Evolutionary conservation across 2,329 filamentous ascomycete species (phyloP), one percentile per base, ranked within the genome.

Genomic region (Sphaerulina populicola): DNA sequence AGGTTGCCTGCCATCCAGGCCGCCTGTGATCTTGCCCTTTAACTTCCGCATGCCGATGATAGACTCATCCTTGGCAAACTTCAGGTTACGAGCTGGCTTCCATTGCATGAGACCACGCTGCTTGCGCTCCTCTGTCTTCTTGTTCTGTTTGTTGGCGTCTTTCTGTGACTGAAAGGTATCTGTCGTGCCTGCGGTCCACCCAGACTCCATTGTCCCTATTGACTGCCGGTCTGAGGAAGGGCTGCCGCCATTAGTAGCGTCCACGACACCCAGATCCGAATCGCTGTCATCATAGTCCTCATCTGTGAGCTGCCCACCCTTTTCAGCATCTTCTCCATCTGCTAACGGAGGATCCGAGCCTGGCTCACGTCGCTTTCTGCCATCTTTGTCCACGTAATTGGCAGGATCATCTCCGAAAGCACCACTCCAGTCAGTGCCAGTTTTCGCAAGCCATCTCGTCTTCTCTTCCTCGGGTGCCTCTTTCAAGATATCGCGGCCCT

Each of bases 101-200:
- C 90, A 97, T 68, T 97, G 91, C 88, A 96, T 94, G 65, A 95
- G 63, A 0, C 91, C 91, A 9, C 90, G 78, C 60, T 96, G 89
- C 71, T 90, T 88, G 0, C 90, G 80, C 66, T 90, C 85, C 66
- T 96, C 76, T 41, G 73, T 71, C 43, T 86, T 82, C 56, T 85
- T 81, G 64, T 83, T 88, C 56, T 81, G 77, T 51, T 75, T 74
- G 61, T 81, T 82, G 66, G 85, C 81, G 18, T 83, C 77, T 65
- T 82, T 82, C 64, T 55, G 58, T 14, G 60, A 57, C 54, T 60
- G 55, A 8, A 50, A 50, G 21, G 63, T 66, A 18, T 61, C 59
- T 35, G 52, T 57, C 5, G 65, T 68, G 18, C 63, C 64, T 12
- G 57, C 59, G 3, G 66, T 67, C 60, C 65, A 64, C 35, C 65